Evolutionary conservation across 495 filamentous ascomycete genomes (phyloP), one percentile per base, ranked within the genome.

Genomic region (Annulohypoxylon nitens): DNA sequence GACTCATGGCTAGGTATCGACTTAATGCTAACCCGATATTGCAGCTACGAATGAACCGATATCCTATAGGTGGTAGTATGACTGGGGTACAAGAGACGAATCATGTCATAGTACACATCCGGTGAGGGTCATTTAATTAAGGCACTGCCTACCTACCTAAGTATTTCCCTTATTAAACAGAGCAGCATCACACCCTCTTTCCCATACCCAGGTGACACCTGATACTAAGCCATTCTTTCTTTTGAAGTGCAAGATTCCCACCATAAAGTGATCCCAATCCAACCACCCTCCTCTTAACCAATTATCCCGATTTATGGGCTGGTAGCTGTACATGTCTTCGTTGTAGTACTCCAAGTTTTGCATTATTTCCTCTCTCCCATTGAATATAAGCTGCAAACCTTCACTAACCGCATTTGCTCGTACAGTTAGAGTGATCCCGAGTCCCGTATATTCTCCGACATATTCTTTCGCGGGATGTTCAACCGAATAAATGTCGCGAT

Each of bases 111-210:
- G 0, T 25, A 2, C 50, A n/a, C 20, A 25, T 33, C 14, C 50
- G 9, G 50, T 11, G 25, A 54, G 4, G 12, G 23, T 54, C 23
- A 8, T 54, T 30, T 30, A 30, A 33, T 14, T 54, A n/a, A 54
- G 23, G 50, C 20, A 23, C 20, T 23, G 20, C 20, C 20, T 23
- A 23, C 14, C 3, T 33, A 25, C 50, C 25, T n/a, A 33, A 30
- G 23, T 26, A 54, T 54, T 1, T 11, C 50, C 6, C 11, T 33
- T 54, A 26, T 33, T 54, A 25, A 54, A 54, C 25, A 54, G 4
- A 54, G 50, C 50, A n/a, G 50, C 18, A 33, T 54, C 50, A 54
- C 50, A 54, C 50, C 50, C 50, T 23, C 50, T 54, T 54, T 54
- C 50, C 50, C 50, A 54, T n/a, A 54, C 6, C 50, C 50, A 54